Conservation (phyloP, 2,329 filamentous ascomycete species). For the Colletotrichum caudatum region DNA sequence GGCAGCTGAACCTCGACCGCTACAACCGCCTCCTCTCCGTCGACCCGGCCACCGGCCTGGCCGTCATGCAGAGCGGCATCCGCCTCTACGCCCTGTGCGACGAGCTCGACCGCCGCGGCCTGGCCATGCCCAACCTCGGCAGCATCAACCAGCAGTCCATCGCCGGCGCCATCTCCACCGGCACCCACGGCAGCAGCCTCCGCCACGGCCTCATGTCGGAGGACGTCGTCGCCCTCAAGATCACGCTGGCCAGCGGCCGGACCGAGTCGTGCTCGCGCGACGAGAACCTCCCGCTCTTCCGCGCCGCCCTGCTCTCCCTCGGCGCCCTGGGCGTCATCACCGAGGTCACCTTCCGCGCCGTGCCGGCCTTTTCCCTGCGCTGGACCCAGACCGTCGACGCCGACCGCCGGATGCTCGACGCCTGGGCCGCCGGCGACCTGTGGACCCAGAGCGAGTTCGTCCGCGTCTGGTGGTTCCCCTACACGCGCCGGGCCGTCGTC, state of each 20-base stretch:
- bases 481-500: conserved; percentile 86
- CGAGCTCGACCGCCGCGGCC: conserved; percentile 78
- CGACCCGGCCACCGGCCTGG: conserved; percentile 72
- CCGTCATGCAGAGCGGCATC: conserved; percentile 90
- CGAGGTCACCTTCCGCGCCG: conserved; percentile 86
- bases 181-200: conserved; percentile 91
- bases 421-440: conserved; percentile 77
- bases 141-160: conserved; percentile 96
- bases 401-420: conserved; percentile 74
- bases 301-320: conserved; percentile 86
- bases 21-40: conserved; percentile 79
- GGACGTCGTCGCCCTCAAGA: conserved; percentile 77
- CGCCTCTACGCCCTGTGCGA: conserved; percentile 80
- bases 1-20: conserved; percentile 93
- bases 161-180: conserved; percentile 91
- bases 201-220: conserved; percentile 87
- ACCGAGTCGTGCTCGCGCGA: conserved; percentile 77
- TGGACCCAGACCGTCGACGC: conserved; percentile 86
- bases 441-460: conserved; percentile 92
- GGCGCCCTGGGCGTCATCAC: conserved; percentile 92
- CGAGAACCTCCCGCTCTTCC: conserved; percentile 83
- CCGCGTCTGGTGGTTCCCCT: conserved; percentile 97
- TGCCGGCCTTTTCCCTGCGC: conserved; percentile 83
- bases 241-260: conserved; percentile 85
- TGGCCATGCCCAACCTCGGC: conserved; percentile 91